phyloP scores from a whole-genome alignment of 331 rosid species.

The Arachis monticola region DNA sequence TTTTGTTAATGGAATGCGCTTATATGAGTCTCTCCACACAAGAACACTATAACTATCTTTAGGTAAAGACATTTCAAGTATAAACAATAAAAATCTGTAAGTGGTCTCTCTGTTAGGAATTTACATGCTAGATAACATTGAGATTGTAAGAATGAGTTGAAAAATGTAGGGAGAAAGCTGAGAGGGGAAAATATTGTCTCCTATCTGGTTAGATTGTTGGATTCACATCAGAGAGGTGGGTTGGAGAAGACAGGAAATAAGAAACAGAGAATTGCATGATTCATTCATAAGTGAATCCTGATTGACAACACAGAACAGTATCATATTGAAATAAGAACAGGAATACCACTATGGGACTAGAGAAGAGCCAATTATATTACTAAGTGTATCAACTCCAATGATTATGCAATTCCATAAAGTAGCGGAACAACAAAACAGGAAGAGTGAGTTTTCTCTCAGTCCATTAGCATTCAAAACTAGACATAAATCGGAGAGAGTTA shows the following conservation, averaged over 20 bases:
- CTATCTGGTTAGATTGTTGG: too few relatives aligned
- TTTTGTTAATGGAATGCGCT: not conserved
- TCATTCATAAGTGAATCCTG: too few relatives aligned
- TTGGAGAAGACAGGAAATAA: too few relatives aligned
- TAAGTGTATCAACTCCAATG: slow-evolving; percentile 34
- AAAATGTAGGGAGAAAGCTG: too few relatives aligned
- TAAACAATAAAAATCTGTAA: not conserved
- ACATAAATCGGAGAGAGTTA: slow-evolving; percentile 36
- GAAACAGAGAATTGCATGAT: too few relatives aligned
- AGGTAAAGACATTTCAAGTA: not conserved
- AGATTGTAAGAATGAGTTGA: too few relatives aligned
- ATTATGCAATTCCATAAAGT: slow-evolving; percentile 35
- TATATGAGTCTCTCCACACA: not conserved
- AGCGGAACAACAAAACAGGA: slow-evolving; percentile 43
- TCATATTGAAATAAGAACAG: too few relatives aligned
- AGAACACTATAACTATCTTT: not conserved
- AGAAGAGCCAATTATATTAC: not conserved
- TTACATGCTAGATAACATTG: not conserved
- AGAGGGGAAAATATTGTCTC: too few relatives aligned
- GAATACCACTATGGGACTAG: not conserved
- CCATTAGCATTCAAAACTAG: slow-evolving; percentile 60
- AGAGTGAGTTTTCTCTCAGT: slow-evolving; percentile 36
- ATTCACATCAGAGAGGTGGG: too few relatives aligned
- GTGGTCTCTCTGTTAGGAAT: too few relatives aligned
- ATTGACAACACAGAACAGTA: too few relatives aligned